These are phyloP conservation scores for Suhomyces xylopsoci DNA, from an alignment of 805 yeast genomes.

Conservation along the genomic window DNA sequence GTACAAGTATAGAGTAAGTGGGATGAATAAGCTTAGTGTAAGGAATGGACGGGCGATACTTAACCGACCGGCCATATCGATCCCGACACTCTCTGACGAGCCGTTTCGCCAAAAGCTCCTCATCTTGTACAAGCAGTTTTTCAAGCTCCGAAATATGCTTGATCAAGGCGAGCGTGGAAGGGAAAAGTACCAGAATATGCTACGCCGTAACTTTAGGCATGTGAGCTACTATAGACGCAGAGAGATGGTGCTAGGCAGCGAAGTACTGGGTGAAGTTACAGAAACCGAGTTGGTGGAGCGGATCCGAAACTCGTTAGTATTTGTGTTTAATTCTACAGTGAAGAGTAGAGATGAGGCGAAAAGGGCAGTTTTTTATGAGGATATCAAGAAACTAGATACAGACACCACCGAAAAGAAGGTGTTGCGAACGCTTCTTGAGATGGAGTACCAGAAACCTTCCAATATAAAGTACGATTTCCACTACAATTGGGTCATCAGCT, in stretches of 20 bases:
- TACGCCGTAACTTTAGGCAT: constrained; percentile 24
- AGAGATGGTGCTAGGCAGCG: constrained; percentile 9
- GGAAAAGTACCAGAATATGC: constrained; percentile 16
- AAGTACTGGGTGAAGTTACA: neutral
- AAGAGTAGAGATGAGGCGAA: constrained; percentile 5
- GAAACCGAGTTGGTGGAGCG: constrained; percentile 17
- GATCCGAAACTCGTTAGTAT: constrained; percentile 25
- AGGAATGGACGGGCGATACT: constrained; percentile 4
- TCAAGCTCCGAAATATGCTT: constrained; percentile 26
- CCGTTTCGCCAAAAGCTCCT: constrained; percentile 12
- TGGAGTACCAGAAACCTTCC: constrained; percentile 21
- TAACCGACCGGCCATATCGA: neutral
- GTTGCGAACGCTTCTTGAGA: constrained; percentile 20
- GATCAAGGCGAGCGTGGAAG: constrained; percentile 9
- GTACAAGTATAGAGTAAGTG: no score
- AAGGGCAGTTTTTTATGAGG: constrained; percentile 15
- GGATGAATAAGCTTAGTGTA: neutral
- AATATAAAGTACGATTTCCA: constrained; percentile 23
- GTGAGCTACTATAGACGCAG: constrained; percentile 17
- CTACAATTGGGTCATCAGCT: constrained; percentile 20
- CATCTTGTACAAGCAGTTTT: constrained; percentile 30
- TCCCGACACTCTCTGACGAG: neutral
- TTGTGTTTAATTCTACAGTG: constrained; percentile 33
- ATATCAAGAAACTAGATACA: constrained; percentile 11
- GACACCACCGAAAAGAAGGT: constrained; percentile 21